A percentile compares a stretch with the other conserved stretches of the same genome.
phyloP scores from a whole-genome alignment of 176 grass and related monocot species.

The Pharus latifolius region DNA sequence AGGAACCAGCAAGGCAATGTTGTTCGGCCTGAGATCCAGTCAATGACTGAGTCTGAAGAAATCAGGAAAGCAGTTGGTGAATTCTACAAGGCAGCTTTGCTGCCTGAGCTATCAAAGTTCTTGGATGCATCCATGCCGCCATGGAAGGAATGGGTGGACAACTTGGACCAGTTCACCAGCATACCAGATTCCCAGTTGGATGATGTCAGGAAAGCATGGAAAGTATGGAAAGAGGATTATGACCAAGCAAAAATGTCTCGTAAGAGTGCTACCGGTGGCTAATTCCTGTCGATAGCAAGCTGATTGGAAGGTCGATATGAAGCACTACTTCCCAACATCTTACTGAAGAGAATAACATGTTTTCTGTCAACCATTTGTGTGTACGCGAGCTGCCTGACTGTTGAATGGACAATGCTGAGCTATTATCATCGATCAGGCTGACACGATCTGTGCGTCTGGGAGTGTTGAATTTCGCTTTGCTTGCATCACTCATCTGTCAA shows the following conservation, averaged over 20 bases:
- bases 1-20: slow-evolving; percentile 43
- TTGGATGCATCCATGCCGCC: slow-evolving; percentile 47
- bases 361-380: not conserved
- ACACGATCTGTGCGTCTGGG: not conserved
- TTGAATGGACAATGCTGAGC: not conserved
- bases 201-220: slow-evolving; percentile 60
- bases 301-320: not conserved
- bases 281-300: not conserved
- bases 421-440: not conserved
- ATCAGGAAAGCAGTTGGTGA: slow-evolving; percentile 29
- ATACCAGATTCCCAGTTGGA: slow-evolving; percentile 63
- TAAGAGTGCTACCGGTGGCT: not conserved
- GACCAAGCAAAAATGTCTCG: slow-evolving; percentile 19
- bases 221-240: slow-evolving; percentile 62
- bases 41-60: slow-evolving; percentile 46
- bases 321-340: not conserved
- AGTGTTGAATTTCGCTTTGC: not conserved
- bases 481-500: not conserved
- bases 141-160: slow-evolving; percentile 89
- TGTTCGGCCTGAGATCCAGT: slow-evolving; percentile 56
- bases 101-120: slow-evolving; percentile 63
- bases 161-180: slow-evolving; percentile 45
- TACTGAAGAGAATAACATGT: not conserved
- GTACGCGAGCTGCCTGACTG: not conserved
- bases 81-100: slow-evolving; percentile 58